Evolutionary conservation across 1,284 basidiomycete species (phyloP), one percentile per base, ranked within the genome.

Genomic region (Boletus sp.): DNA sequence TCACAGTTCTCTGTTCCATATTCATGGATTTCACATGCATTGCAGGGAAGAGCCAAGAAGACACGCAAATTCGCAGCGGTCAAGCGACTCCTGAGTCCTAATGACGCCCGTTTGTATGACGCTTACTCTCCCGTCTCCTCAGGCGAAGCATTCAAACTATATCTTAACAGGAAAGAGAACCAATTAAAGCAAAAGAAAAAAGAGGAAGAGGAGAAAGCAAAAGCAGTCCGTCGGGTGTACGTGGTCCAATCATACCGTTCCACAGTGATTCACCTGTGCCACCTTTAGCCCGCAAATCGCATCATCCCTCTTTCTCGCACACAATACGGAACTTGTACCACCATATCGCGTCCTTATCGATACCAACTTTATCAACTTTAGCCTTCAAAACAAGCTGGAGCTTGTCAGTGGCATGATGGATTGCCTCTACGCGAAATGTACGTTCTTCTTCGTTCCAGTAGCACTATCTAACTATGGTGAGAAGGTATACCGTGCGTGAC

Each of bases 301-400:
- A 6, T 94, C 94, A 12, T 94, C 93, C 12, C 83, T 99, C 65
- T 99, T 99, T 81, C 83, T 99, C 59, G 88, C 92, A 24, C 97
- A 99, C 74, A 99, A 99, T 74, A 90, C 92, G 18, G 91, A 96
- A 13, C 89, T 99, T 35, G 96, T 94, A 0, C 97, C 97, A 0
- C 97, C 97, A 1, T 99, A 99, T 73, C 88, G 96, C 29, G 92
- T 99, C 12, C 84, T 99, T 45, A 94, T 99, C 58, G 97, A 99
- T 76, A 99, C 97, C 70, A 99, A 99, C 75, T 99, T 99, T 71
- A 98, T 99, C 82, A 99, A 99, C 73, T 96, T 99, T 74, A 94
- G 91, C 64, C 81, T 99, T 51, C 96, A 99, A 78, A 99, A 99
- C 78, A 98, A 98, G 75, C 81, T 99, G 65, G 97, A 99, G 74